Evolutionary conservation across 2,329 filamentous ascomycete genomes (phyloP), one percentile per base, ranked within the genome.

Genomic region (Fusarium musae): DNA sequence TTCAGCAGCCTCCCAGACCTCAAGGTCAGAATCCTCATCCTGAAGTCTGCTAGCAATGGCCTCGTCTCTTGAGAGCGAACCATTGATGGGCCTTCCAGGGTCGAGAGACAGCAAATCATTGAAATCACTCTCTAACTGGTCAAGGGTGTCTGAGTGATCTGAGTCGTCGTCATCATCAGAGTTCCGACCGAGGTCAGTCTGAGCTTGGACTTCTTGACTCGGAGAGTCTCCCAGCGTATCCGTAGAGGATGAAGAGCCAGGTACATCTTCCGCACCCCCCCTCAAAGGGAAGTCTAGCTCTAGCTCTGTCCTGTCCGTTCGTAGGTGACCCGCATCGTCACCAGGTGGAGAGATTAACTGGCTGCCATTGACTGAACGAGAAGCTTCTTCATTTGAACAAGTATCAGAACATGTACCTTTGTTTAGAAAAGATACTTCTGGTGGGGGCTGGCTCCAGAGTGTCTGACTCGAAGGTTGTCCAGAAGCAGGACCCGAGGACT

Each of bases 181-280:
- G 40, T 37, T 30, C 30, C 23, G 23, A 28, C 32, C 19, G 21
- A 44, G 26, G n/a, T 13, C n/a, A 36, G 36, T 26, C 23, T 52
- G 50, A 50, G 66, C 26, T 49, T 50, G 28, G 52, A 30, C 62
- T 43, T 52, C 40, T 40, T 46, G 50, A 28, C 61, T 47, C 56
- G 16, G 44, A 8, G 32, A 32, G 42, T 36, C 53, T 13, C 42
- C 17, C 26, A 40, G 26, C 54, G 62, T 37, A 30, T 63, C 63
- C 53, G 26, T 26, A 40, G 47, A 46, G n/a, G 52, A 30, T n/a
- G 68, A 23, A 17, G 26, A 40, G 42, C 17, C 19, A 44, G 19
- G 39, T 43, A 37, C 30, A 46, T 32, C 39, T 30, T 40, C 32
- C 28, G 26, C 57, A n/a, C 42, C 69, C 46, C 63, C 49, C 52